phyloP scores from a whole-genome alignment of 352 stramenopile species.

The Phytophthora pluvialis region DNA sequence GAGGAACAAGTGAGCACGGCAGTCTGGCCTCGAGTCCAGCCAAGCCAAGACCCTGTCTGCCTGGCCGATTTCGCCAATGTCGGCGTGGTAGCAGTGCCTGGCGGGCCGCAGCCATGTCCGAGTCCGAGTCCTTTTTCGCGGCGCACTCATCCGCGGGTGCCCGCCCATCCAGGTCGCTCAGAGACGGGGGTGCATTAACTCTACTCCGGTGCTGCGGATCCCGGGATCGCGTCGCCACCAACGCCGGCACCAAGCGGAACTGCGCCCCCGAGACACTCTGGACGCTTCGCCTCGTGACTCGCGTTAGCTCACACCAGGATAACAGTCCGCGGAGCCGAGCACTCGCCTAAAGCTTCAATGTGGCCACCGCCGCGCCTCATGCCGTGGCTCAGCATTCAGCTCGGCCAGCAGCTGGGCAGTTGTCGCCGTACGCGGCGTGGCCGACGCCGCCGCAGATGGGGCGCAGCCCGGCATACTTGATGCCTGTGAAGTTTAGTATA shows the following conservation, averaged over 20 bases:
- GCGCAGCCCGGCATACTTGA: background rate
- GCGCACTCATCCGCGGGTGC: conserved; percentile 19
- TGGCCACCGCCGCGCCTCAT: conserved; percentile 13
- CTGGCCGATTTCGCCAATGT: background rate
- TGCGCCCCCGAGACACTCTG: background rate
- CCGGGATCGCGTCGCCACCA: conserved; percentile 16
- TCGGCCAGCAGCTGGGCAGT: conserved; percentile 25
- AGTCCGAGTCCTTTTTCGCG: conserved; percentile 19
- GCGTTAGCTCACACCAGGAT: conserved; percentile 17
- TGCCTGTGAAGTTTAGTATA: background rate
- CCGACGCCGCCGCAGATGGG: conserved; percentile 7
- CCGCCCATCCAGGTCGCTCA: conserved; percentile 22
- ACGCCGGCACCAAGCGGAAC: conserved; percentile 1
- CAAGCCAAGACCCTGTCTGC: conserved; percentile 5
- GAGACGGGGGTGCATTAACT: conserved; percentile 19
- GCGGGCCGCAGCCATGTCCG: conserved; percentile 1
- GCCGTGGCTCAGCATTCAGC: conserved; percentile 10
- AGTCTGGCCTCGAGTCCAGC: conserved; percentile 13
- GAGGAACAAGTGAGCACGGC: conserved; percentile 19
- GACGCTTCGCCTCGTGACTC: background rate
- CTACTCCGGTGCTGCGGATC: conserved; percentile 10
- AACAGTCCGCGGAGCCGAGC: conserved; percentile 2
- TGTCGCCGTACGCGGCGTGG: conserved; percentile 31
- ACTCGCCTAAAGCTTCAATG: conserved; percentile 23
- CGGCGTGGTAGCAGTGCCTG: conserved; percentile 16